Percentiles rank a stretch among this genome's conserved stretches.
These are phyloP conservation scores for Trichoderma breve DNA, from an alignment of 2,329 filamentous ascomycete species.

Conservation along the genomic window DNA sequence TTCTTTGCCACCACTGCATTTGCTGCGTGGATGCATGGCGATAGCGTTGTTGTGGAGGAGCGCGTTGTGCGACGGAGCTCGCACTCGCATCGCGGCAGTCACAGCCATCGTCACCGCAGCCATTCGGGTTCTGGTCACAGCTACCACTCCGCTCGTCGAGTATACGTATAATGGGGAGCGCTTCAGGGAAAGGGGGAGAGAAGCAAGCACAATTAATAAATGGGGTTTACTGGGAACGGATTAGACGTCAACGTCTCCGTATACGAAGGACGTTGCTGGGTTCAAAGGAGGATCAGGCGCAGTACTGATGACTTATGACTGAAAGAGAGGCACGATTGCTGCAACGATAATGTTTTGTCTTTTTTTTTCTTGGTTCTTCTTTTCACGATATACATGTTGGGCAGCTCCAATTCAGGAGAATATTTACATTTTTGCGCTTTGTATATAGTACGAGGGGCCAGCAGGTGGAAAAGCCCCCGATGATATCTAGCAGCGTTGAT, in stretches of 20 bases:
- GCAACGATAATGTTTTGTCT: neutral
- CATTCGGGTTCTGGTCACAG: constrained; percentile 40
- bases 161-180: constrained; percentile 42
- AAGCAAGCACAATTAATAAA: neutral
- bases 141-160: constrained; percentile 50
- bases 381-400: neutral
- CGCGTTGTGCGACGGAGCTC: constrained; percentile 27
- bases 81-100: constrained; percentile 40
- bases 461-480: neutral
- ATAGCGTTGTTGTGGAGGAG: constrained; percentile 43
- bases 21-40: constrained; percentile 62
- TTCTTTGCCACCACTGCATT: constrained; percentile 78
- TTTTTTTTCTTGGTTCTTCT: neutral
- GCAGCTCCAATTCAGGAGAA: neutral
- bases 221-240: neutral
- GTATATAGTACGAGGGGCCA: constrained; percentile 6
- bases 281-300: neutral
- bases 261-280: neutral
- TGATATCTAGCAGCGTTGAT: neutral
- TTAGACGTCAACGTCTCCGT: neutral
- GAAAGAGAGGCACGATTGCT: neutral
- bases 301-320: constrained; percentile 10
- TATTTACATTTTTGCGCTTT: neutral
- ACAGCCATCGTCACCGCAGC: constrained; percentile 43
- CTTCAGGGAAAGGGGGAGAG: neutral